Evolutionary conservation across 139 green algal species (phyloP).

Genomic region (Closterium sp.): DNA sequence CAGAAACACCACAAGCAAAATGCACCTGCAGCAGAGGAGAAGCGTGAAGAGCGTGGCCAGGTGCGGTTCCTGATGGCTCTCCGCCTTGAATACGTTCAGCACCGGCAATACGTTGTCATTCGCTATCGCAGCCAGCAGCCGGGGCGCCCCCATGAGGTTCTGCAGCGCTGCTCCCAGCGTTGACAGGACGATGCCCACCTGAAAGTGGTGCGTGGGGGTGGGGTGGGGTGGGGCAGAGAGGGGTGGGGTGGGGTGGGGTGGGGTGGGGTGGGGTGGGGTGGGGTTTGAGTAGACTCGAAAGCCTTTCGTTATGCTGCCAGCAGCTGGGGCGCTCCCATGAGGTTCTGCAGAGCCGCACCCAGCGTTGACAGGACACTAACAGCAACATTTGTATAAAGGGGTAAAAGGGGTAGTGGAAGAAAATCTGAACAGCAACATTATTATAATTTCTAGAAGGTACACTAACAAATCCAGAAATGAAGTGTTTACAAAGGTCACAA

Average conservation of each 20-base stretch:
- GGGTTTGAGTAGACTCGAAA: too few species aligned
- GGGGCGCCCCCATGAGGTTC: constrained; percentile 27
- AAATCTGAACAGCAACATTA: too few species aligned
- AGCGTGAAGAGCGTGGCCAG: constrained; percentile 23
- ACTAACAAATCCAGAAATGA: too few species aligned
- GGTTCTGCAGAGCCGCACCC: constrained; percentile 35
- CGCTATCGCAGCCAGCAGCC: constrained; percentile 38
- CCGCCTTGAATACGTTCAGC: constrained; percentile 4
- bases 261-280: too few species aligned
- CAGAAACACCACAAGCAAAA: background rate
- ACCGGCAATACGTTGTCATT: constrained; percentile 30
- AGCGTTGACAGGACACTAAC: constrained; percentile 44
- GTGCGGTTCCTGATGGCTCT: constrained; percentile 5
- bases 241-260: too few species aligned
- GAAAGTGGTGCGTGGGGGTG: too few species aligned
- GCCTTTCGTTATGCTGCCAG: constrained; percentile 48
- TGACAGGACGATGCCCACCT: constrained; percentile 45
- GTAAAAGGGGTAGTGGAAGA: too few species aligned
- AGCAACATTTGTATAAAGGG: too few species aligned
- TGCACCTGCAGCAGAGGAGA: background rate
- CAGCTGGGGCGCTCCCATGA: constrained; percentile 24
- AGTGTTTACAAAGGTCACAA: too few species aligned
- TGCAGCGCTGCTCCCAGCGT: constrained; percentile 44
- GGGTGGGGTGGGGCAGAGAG: too few species aligned
- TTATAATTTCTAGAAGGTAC: too few species aligned